Evolutionary conservation across 2,329 filamentous ascomycete species (phyloP).

Genomic region (Emmonsia crescens): DNA sequence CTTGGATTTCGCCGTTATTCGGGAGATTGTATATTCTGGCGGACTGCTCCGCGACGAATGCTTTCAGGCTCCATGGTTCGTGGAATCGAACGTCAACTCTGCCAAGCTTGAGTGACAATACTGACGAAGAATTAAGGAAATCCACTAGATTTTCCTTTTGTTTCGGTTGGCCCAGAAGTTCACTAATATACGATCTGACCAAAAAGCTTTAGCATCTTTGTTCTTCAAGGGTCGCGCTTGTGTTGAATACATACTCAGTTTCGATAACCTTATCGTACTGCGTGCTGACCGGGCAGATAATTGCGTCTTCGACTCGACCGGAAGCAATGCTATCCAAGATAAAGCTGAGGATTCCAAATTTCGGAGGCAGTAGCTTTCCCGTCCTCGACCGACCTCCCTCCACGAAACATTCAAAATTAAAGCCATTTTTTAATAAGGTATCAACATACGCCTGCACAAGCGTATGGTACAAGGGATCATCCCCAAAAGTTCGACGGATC

Average conservation of each 20-base stretch:
- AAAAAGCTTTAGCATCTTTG: conserved; percentile 9
- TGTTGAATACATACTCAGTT: conserved; percentile 52
- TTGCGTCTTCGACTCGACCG: conserved; percentile 76
- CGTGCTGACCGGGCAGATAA: conserved; percentile 90
- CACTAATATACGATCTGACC: conserved; percentile 70
- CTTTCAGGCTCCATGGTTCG: conserved; percentile 82
- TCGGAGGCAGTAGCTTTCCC: conserved; percentile 84
- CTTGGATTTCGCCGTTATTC: conserved; percentile 24
- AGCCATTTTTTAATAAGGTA: conserved; percentile 77
- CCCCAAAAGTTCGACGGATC: conserved; percentile 84
- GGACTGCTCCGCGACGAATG: conserved; percentile 70
- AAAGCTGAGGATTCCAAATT: conserved; percentile 90
- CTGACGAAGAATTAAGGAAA: conserved; percentile 79
- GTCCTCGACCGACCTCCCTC: conserved; percentile 89
- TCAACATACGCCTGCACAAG: conserved; percentile 97
- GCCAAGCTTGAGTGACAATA: conserved; percentile 78
- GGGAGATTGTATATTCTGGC: conserved; percentile 41
- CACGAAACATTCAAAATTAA: conserved; percentile 95
- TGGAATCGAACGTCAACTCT: conserved; percentile 93
- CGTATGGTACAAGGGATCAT: conserved; percentile 80
- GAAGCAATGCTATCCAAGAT: conserved; percentile 82
- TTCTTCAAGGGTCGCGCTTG: background rate
- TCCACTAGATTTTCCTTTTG: conserved; percentile 87
- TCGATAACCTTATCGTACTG: conserved; percentile 99
- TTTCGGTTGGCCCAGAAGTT: conserved; percentile 87